Evolutionary conservation across 2,329 filamentous ascomycete species (phyloP), one percentile per base, ranked within the genome.

Genomic region (Phaeosphaeriaceae sp.): DNA sequence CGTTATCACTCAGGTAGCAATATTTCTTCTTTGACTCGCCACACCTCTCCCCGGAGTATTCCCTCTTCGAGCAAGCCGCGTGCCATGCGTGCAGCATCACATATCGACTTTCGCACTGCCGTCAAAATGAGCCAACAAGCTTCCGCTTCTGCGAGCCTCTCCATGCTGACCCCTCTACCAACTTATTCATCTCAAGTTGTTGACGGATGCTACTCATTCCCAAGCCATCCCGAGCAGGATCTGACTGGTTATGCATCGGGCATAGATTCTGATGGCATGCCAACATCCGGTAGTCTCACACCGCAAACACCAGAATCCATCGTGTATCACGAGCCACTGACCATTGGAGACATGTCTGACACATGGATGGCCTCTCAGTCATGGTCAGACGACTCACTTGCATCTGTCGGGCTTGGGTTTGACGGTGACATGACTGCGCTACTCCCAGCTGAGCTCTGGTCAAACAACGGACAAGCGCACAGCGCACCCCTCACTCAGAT

Each of bases 281-380:
- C 62, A 17, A 55, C 52, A 42, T 66, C 68, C 24, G 61, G 71
- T n/a, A 62, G 65, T 20, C 51, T 68, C 27, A 74, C 71, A 2
- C 72, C 72, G 7, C 70, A 70, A 13, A 76, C 74, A 21, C 74
- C 74, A 10, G 69, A 71, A n/a, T 65, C 68, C 1, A 67, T 70
- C 31, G 31, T 57, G 1, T 67, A 65, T 45, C 50, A 65, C n/a
- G 70, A 75, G 17, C 63, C 65, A 2, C 24, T 73, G 19, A 40
- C 68, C 22, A 56, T 68, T 7, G 40, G 57, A 9, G 65, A 73
- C 21, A 48, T 58, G 13, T 58, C 68, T 11, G 67, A 70, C 25
- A 61, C 56, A 17, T 71, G 70, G 51, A 61, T 69, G 47, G 60
- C 58, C 31, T 49, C 58, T 22, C 61, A 65, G 27, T 27, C 62